Evolutionary conservation across 768 basidiomycete species (phyloP), one percentile per base, ranked within the genome.

Genomic region (Boletus sensibilis): DNA sequence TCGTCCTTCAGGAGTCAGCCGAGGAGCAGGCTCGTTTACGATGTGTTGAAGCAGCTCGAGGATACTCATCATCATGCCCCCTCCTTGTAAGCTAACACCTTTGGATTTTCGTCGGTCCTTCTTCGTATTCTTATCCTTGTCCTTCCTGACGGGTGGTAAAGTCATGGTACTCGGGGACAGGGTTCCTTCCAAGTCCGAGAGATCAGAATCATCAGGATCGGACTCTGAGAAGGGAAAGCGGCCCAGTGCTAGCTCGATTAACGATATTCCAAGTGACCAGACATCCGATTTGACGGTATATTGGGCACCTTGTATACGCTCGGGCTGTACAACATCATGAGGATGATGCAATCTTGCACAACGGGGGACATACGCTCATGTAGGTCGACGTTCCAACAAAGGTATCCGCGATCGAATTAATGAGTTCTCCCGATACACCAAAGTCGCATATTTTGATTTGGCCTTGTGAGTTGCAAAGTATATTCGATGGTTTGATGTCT

Each of bases 401-500:
- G 1, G 97, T 98, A 74, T 98, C 95, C 37, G 97, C 97, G 60
- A 98, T 96, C 9, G 93, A 95, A 75, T 98, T 98, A 76, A 98
- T 96, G 65, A 99, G 82, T 72, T 99, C 97, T 34, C 97, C 97
- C 1, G 95, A 98, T 8, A 99, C 97, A 38, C 97, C 97, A 71
- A 98, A 99, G 74, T 99, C 97, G 68, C 96, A 98, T 52, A 99
- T 95, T 78, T 99, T 99, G 81, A 98, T 95, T 64, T 97, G 87
- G 31, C 97, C 97, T 46, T 80, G 78, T 8, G 96, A 97, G 69
- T 98, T 98, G 75, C 81, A 93, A 43, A 98, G 79, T 60, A 99
- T 97, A 68, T 99, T 99, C 13, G 94, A 97, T 29, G 97, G 97
- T 74, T 99, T 99, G 81, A 99, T 98, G 70, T 98, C 97, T 98